Evolutionary conservation across 164 flowering plant species (phyloP), one percentile per base, ranked within the genome.

Genomic region (Litsea cubeba): DNA sequence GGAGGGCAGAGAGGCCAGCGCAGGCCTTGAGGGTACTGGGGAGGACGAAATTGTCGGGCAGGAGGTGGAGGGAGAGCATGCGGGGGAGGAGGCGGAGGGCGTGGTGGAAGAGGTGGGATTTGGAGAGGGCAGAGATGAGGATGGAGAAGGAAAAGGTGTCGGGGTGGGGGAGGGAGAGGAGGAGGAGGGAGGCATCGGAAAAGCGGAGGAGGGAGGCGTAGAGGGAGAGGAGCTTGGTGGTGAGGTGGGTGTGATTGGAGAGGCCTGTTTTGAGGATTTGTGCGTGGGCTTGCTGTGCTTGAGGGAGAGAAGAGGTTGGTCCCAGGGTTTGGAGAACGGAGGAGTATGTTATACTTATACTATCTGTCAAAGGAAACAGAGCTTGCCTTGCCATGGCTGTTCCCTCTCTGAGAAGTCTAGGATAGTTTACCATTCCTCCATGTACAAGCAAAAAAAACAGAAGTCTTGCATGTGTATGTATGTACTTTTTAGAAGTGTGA

Each of bases 21-120:
- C 92, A 90, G 24, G 91, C 89, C 79, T 85, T 92, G 81, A 85
- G 74, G 35, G 78, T 80, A 54, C 81, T 81, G 2, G 94, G 97
- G 18, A 90, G 20, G 5, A 88, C 74, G 62, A 62, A 83, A 32
- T 66, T 63, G 70, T 88, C 91, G 22, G 88, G 88, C 17, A 57
- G 12, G 14, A 88, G 28, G 35, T 84, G 84, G 1, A 40, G 73
- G 1, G 82, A 75, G 0, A 87, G 71, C 89, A 91, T 81, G 71
- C 68, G 75, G 5, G 74, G 72, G 60, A 90, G 80, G 26, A 80
- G 50, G 8, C 68, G n/a, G 11, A 90, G 76, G 2, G 84, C 81
- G 0, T 68, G 50, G 26, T 14, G 25, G 65, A 80, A 86, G 11
- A 60, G 81, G 67, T 71, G 50, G 73, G 32, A 67, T 65, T 78